phyloP scores from a whole-genome alignment of 2,329 filamentous ascomycete genomes.

The Talaromyces sp. region DNA sequence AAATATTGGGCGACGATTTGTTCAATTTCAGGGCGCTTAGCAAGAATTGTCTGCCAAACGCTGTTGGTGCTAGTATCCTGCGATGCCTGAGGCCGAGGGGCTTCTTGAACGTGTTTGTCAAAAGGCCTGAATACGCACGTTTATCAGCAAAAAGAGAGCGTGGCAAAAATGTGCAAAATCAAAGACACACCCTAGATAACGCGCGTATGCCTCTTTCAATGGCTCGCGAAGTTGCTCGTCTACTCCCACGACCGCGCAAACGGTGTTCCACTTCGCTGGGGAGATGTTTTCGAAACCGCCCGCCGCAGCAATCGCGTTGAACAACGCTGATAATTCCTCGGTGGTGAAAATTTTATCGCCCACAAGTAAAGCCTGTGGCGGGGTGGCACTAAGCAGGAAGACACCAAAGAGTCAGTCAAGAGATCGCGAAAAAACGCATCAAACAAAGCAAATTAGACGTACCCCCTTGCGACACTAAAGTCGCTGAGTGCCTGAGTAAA shows the following conservation, averaged over 20 bases:
- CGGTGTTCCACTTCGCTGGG: not conserved
- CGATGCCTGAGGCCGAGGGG: not conserved
- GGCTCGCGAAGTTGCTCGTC: not conserved
- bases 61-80: not conserved
- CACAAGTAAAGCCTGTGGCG: not conserved
- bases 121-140: not conserved
- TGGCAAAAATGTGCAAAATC: not conserved
- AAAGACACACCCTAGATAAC: not conserved
- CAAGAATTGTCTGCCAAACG: slow-evolving; percentile 1
- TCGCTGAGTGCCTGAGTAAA: not conserved
- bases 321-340: not conserved
- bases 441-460: not conserved
- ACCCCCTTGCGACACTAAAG: slow-evolving; percentile 8
- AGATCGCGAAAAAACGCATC: not conserved
- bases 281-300: not conserved
- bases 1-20: not conserved
- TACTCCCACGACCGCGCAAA: not conserved
- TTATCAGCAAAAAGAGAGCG: not conserved
- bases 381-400: not conserved
- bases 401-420: not conserved
- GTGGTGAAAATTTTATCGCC: not conserved
- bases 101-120: not conserved
- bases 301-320: not conserved
- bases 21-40: not conserved
- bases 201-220: not conserved